phyloP scores from a whole-genome alignment of 2,329 filamentous ascomycete genomes.

The Myriosclerotinia curreyana region DNA sequence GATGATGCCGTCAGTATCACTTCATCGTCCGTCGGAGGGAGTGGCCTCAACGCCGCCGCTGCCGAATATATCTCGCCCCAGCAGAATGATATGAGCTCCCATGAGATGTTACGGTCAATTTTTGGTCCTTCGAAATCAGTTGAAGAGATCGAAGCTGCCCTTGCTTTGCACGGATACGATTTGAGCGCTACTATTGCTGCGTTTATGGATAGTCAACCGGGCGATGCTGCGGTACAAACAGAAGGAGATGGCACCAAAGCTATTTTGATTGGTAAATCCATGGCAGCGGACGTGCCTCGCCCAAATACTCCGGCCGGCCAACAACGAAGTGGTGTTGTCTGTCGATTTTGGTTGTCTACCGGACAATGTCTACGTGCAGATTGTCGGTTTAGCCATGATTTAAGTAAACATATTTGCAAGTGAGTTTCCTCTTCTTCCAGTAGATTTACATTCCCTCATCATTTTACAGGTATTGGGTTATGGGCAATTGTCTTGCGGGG shows the following conservation, averaged over 20 bases:
- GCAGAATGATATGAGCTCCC: constrained; percentile 89
- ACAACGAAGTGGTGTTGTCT: constrained; percentile 83
- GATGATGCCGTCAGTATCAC: constrained; percentile 81
- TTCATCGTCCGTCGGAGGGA: constrained; percentile 67
- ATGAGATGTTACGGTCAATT: constrained; percentile 95
- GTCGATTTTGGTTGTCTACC: constrained; percentile 94
- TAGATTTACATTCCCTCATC: constrained; percentile 24
- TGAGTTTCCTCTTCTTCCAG: constrained; percentile 48
- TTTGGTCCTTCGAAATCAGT: constrained; percentile 84
- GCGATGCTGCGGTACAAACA: constrained; percentile 47
- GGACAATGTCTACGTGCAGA: constrained; percentile 95
- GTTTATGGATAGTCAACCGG: constrained; percentile 72
- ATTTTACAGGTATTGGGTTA: constrained; percentile 77
- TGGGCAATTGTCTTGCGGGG: constrained; percentile 91
- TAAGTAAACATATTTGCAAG: constrained; percentile 97
- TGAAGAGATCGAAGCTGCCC: constrained; percentile 89
- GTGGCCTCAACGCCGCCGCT: constrained; percentile 72
- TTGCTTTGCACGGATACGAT: constrained; percentile 88
- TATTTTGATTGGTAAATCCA: constrained; percentile 84
- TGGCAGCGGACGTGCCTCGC: constrained; percentile 67
- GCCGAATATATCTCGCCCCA: constrained; percentile 70
- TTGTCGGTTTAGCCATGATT: constrained; percentile 94
- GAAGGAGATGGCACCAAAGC: constrained; percentile 56
- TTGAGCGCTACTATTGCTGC: constrained; percentile 86
- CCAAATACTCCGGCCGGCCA: constrained; percentile 74